Base-by-base conservation (phyloP, 2,329 filamentous ascomycete genomes). In the Fusarium odoratissimum region DNA sequence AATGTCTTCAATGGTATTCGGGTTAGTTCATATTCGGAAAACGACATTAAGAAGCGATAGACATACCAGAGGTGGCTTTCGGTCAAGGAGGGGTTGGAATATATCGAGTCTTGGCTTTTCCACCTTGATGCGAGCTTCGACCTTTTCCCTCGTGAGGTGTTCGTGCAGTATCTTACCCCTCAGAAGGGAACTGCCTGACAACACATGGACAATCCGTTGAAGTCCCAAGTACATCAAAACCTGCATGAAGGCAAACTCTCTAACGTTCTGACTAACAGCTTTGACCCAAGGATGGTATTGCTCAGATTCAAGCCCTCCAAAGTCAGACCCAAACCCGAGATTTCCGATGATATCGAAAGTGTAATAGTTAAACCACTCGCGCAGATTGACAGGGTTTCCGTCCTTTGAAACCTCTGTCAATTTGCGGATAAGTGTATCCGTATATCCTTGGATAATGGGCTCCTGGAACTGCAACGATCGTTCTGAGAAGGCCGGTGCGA, bases 1-100 rank as follows among this genome's bases (percentile, higher is more conserved):
- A 31, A 19, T 45, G 52, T 21, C 52, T 56, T 25, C 6, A 44
- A 19, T 8, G 3, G 21, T 8, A 41, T 5, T 25, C 23, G n/a
- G 10, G 9, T 56, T 12, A 56, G 52, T 25, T 1, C 5, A 1
- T 2, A 2, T 16, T 16, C 1, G 2, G 5, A 12, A 25, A 45
- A 12, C 2, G n/a, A 6, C 0, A 25, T 5, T 4, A 9, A 33
- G 4, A 1, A 1, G 5, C 5, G 2, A 31, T 2, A 6, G 16
- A 35, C 52, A 12, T 56, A 56, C 52, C 38, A 56, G 7, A 33
- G 52, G 52, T 11, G 52, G 52, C 12, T 56, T 45, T 33, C 52
- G 52, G 12, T 56, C 52, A 16, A 56, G 52, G 11, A 56, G 38
- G 0, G 52, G 52, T 16, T 56, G 52, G 21, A 56, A 33, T 1